Evolutionary conservation across 2,329 filamentous ascomycete genomes (phyloP), one percentile per base, ranked within the genome.

Genomic region (Fusarium acutatum): DNA sequence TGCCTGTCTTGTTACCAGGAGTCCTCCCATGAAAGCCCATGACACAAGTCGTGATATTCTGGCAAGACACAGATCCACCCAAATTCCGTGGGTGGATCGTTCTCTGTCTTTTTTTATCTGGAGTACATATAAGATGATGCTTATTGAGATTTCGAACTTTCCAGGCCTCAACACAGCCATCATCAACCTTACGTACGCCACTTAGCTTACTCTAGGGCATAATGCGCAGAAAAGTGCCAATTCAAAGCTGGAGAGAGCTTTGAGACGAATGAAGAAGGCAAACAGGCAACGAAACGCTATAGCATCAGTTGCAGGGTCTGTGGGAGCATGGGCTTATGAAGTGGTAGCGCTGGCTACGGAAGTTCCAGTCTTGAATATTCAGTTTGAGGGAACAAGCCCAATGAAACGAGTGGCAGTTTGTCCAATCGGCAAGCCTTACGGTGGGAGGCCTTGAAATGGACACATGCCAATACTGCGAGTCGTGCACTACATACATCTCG

Each of bases 11-110:
- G 32, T 41, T 32, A 18, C 30, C 37, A 14, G 28, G 56, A 26
- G 67, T 73, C 34, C 71, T 74, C 63, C 9, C 57, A 66, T 22
- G 64, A 69, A 34, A n/a, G 60, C 30, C 54, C 46, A 20, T 62
- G 67, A 28, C 62, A 32, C 18, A 47, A 62, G 11, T 64, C 60
- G 26, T 64, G 32, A 40, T 24, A 28, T 24, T 22, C 32, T 15
- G 7, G 34, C 85, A 72, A 79, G 41, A 84, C 83, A 1, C 78
- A 83, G 0, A 80, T 86, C 32, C 81, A 85, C 52, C 44, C 50
- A 5, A 34, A 56, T 10, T 13, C 64, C 3, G 38, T 79, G 52
- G 84, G 83, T 61, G 79, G 73, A 15, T 57, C 49, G 3, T 74
- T 82, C 35, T 28, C 43, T 7, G 13, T n/a, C 17, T 44, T 15